Conservation (phyloP, 805 yeast genomes). For the Cyberlindnera mississippiensis region DNA sequence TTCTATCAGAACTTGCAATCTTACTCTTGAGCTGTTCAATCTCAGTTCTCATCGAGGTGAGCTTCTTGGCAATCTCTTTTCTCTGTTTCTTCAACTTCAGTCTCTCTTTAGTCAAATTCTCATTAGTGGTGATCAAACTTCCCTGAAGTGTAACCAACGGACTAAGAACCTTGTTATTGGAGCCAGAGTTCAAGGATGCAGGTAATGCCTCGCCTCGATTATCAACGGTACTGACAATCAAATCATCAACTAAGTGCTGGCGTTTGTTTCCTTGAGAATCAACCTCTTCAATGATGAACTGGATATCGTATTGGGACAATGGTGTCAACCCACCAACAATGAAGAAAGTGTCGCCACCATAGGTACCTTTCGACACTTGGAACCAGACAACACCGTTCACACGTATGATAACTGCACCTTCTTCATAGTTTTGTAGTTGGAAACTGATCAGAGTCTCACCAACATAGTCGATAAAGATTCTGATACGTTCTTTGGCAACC, state of each 20-base stretch:
- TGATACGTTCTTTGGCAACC: constrained; percentile 28
- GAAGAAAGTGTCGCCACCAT: constrained; percentile 45
- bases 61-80: constrained; percentile 54
- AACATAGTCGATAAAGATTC: constrained; percentile 44
- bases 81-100: constrained; percentile 52
- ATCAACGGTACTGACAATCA: constrained; percentile 35
- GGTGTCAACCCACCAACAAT: constrained; percentile 65
- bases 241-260: constrained; percentile 36
- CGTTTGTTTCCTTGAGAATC: constrained; percentile 26
- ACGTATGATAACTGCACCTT: constrained; percentile 39
- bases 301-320: constrained; percentile 57
- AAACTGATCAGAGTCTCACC: constrained; percentile 51
- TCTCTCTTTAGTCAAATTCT: constrained; percentile 54
- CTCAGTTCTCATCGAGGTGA: constrained; percentile 49
- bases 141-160: constrained; percentile 64
- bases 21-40: constrained; percentile 49
- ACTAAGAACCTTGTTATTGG: constrained; percentile 34
- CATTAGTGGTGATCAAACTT: constrained; percentile 60
- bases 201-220: constrained; percentile 19
- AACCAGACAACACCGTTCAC: constrained; percentile 72
- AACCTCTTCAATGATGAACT: constrained; percentile 35
- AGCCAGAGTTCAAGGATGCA: constrained; percentile 31
- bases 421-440: constrained; percentile 42
- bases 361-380: constrained; percentile 51
- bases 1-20: constrained; percentile 43